Evolutionary conservation across 2,329 filamentous ascomycete genomes (phyloP), one percentile per base, ranked within the genome.

Genomic region (Trichoderma sp.): DNA sequence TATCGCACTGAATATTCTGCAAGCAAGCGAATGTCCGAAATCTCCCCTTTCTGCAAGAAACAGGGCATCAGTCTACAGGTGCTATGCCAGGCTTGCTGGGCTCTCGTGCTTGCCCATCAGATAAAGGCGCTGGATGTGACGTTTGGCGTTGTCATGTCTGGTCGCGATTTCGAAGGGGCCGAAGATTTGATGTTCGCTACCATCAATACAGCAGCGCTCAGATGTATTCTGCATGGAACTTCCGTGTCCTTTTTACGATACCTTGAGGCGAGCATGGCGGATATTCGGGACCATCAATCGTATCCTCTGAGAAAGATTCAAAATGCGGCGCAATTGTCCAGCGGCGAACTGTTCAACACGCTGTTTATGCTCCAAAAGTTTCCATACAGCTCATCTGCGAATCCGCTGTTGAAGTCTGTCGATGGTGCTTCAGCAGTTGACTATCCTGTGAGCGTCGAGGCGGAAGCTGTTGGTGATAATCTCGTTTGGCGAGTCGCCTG

Each of bases 131-230:
- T 97, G 0, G 94, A 97, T 74, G 87, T 97, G 4, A 86, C 90
- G 0, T 97, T 96, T 77, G 95, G 95, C 1, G 88, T 93, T 0
- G 91, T 98, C 1, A 84, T 97, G 13, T 94, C 94, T 0, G 95
- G 95, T 17, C 88, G 95, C n/a, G 93, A 96, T 71, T 90, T 89
- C 11, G 90, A 92, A 59, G 86, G 88, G 17, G 87, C 89, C 0
- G 88, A 92, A 57, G 80, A 88, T 30, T 81, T 95, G 13, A 85
- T 95, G 77, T 98, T 97, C 76, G 95, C 95, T 0, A 93, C 92
- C 0, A 97, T 98, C 93, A 98, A 97, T 77, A 97, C 95, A 0
- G 90, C 97, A 0, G 88, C 92, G 0, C 85, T 97, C 8, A 87
- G 94, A 12, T 87, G 87, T 1, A 85, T 95, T 3, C 79, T 97